Base-by-base conservation (phyloP, 1,284 basidiomycete species). In the Fomitopsis betulina region DNA sequence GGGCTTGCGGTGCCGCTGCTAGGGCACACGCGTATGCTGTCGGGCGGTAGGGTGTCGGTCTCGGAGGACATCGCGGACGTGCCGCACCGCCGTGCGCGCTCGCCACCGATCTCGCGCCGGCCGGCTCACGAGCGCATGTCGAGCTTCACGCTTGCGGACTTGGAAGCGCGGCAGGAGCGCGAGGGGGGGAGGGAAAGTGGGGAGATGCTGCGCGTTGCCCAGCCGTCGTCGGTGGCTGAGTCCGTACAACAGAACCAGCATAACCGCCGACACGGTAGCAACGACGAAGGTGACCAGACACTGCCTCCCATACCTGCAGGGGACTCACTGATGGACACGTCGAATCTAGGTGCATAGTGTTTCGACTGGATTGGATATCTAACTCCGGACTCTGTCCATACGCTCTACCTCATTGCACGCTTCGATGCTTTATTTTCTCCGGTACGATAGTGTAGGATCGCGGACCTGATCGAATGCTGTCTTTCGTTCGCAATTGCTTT, bases 1-100 rank as follows among this genome's bases (percentile, higher is more conserved):
- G 45, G 59, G 52, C 54, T 64, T n/a, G 64, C 65, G 6, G 63
- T 70, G 37, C 73, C 77, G 8, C 62, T 80, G 35, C 68, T 74
- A 35, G 64, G 69, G 42, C 68, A 72, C 43, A 66, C 66, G 10
- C 68, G 68, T 10, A 62, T 56, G 15, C 64, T 73, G 40, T 70
- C 72, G 35, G 25, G 25, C 2, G 32, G 45, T 25, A 25, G 21
- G 45, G 45, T 10, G 27, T 52, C 55, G 43, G 54, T 56, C 35
- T 56, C 51, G 58, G 58, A 49, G n/a, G 65, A 65, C 12, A 35
- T 60, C 37, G 59, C 56, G 5, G 62, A 63, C 47, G 57, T 66
- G 30, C 61, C 38, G 12, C 53, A 51, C 45, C 45, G 5, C 23
- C 13, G 45, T 21, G 13, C 25, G 23, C 45, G 27, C 9, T 12